These are phyloP conservation scores for Adiantum capillusveneris DNA, from an alignment of 75 land plant genomes.

Conservation along the genomic window DNA sequence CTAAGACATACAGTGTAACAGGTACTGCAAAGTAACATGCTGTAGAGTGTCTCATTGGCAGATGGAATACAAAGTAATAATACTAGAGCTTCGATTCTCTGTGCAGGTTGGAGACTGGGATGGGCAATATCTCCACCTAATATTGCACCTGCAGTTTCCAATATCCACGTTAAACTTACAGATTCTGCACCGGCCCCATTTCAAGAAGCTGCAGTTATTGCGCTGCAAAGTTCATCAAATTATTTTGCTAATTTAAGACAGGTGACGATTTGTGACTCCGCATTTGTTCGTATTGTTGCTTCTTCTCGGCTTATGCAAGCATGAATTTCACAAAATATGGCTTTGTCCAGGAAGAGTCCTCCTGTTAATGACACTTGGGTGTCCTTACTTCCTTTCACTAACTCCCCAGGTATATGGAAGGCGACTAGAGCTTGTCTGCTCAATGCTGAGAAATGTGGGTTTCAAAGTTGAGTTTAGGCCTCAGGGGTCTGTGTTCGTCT, in stretches of 20 bases:
- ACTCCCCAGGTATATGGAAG: constrained; percentile 59
- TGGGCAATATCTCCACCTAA: constrained; percentile 85
- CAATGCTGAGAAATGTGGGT: constrained; percentile 50
- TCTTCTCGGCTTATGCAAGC: too few species aligned
- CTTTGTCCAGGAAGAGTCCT: too few species aligned
- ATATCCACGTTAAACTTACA: constrained; percentile 79
- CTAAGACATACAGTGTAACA: constrained; percentile 84
- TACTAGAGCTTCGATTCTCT: too few species aligned
- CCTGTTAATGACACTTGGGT: background rate
- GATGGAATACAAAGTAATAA: background rate
- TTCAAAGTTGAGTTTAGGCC: constrained; percentile 59
- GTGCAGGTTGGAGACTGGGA: constrained; percentile 87
- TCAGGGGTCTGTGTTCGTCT: constrained; percentile 79
- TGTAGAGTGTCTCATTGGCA: background rate
- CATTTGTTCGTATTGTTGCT: background rate
- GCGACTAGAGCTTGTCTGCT: constrained; percentile 45
- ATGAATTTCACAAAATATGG: too few species aligned
- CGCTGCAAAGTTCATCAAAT: constrained; percentile 42
- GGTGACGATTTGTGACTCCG: constrained; percentile 24
- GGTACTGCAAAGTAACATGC: constrained; percentile 23
- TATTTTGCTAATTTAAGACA: constrained; percentile 45
- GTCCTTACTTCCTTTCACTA: background rate
- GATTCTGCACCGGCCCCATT: constrained; percentile 97
- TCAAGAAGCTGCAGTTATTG: constrained; percentile 86
- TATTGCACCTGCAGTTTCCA: constrained; percentile 67